Conservation (phyloP, 2,329 filamentous ascomycete genomes). For the Hymenoscyphus scutula region DNA sequence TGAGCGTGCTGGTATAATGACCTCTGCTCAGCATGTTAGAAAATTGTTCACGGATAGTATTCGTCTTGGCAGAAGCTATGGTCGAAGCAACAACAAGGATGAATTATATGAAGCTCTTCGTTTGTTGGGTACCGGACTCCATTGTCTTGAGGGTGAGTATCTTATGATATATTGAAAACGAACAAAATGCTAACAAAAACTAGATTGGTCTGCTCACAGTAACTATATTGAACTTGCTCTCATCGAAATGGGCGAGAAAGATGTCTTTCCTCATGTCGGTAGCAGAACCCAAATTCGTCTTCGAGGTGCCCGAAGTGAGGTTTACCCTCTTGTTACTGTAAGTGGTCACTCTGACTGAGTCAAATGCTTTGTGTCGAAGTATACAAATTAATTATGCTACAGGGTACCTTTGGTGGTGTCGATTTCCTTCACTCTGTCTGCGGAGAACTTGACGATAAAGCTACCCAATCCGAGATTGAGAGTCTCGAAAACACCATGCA, state of each 20-base stretch:
- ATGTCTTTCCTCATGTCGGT: conserved; percentile 86
- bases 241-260: conserved; percentile 77
- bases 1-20: conserved; percentile 74
- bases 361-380: background rate
- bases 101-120: conserved; percentile 86
- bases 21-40: conserved; percentile 74
- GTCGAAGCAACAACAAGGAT: conserved; percentile 61
- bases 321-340: conserved; percentile 84
- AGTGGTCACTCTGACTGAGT: background rate
- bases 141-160: conserved; percentile 67
- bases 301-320: conserved; percentile 59
- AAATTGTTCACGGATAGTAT: conserved; percentile 72
- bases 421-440: conserved; percentile 90
- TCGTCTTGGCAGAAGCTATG: conserved; percentile 75
- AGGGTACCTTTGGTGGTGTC: conserved; percentile 79
- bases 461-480: conserved; percentile 86
- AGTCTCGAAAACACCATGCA: conserved; percentile 81
- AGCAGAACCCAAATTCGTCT: conserved; percentile 68
- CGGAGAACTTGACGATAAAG: conserved; percentile 78
- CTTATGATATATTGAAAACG: background rate
- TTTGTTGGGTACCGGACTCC: conserved; percentile 80
- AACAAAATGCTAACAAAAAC: conserved; percentile 30
- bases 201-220: conserved; percentile 85
- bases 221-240: conserved; percentile 89
- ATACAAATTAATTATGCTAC: background rate